Percentiles rank a stretch among this genome's conserved stretches.
These are phyloP conservation scores for Brassica rapa DNA, from an alignment of 345 rosid species.

Conservation along the genomic window DNA sequence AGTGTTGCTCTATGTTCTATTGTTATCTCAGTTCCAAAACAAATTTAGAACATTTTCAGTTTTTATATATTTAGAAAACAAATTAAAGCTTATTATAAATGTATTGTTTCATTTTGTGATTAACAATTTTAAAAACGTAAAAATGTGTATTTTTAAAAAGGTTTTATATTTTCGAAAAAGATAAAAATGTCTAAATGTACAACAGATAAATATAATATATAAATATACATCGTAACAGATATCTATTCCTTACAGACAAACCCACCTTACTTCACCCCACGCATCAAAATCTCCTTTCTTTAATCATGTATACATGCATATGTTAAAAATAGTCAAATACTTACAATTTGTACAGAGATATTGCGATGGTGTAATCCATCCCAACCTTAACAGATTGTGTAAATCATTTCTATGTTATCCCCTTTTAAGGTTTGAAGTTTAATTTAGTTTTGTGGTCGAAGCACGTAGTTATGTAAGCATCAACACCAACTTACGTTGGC, in stretches of 20 bases:
- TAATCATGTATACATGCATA: background rate
- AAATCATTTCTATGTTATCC: background rate
- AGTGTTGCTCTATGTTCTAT: background rate
- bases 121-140: no score
- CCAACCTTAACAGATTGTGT: background rate
- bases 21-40: background rate
- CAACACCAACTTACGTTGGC: background rate
- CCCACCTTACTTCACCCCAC: background rate
- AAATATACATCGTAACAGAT: background rate
- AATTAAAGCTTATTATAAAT: background rate
- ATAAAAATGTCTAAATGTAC: background rate
- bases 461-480: background rate
- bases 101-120: background rate
- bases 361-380: background rate
- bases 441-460: background rate
- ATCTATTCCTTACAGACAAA: background rate
- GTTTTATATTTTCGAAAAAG: background rate
- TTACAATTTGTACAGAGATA: background rate
- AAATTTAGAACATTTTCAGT: background rate
- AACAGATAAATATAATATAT: background rate
- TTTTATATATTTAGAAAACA: background rate
- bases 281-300: background rate
- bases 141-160: no score
- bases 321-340: background rate
- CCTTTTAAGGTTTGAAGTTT: background rate